These are phyloP conservation scores for Talaromyces wortmannii DNA, from an alignment of 495 filamentous ascomycete genomes.

Conservation along the genomic window DNA sequence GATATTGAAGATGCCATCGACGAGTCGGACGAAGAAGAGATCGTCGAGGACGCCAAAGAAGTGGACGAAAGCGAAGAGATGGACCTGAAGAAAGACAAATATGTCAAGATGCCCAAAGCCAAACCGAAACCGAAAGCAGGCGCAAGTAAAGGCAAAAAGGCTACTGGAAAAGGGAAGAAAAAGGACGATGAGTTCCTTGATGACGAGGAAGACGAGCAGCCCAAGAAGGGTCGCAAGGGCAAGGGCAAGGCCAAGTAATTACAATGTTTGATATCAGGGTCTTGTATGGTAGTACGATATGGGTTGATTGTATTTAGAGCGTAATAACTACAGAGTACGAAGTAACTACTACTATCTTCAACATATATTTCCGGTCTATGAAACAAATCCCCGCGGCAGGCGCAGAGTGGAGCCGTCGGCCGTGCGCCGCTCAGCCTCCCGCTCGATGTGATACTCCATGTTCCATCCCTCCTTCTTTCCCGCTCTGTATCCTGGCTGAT, in stretches of 20 bases:
- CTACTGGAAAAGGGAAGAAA: constrained; percentile 37
- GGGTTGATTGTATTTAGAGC: neutral
- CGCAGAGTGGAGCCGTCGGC: too few species aligned
- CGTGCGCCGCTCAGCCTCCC: too few species aligned
- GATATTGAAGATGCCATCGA: constrained; percentile 96
- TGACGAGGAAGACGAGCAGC: constrained; percentile 42
- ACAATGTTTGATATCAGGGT: neutral
- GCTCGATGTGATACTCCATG: too few species aligned
- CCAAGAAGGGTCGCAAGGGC: constrained; percentile 40
- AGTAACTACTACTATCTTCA: too few species aligned
- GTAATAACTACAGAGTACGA: too few species aligned
- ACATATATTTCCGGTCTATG: too few species aligned
- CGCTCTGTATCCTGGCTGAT: too few species aligned
- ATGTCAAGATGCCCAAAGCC: constrained; percentile 78
- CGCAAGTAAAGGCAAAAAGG: constrained; percentile 50
- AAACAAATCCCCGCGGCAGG: too few species aligned
- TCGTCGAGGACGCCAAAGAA: constrained; percentile 52
- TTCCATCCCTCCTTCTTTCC: too few species aligned
- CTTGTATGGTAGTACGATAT: neutral
- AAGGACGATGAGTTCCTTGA: constrained; percentile 31
- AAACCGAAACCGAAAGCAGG: constrained; percentile 36
- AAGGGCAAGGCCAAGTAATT: constrained; percentile 37
- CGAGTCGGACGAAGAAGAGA: constrained; percentile 72
- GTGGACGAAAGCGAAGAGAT: constrained; percentile 61
- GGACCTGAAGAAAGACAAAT: constrained; percentile 91